Evolutionary conservation across 129 eudicot genomes (phyloP).

Genomic region (Sambucus nigra): DNA sequence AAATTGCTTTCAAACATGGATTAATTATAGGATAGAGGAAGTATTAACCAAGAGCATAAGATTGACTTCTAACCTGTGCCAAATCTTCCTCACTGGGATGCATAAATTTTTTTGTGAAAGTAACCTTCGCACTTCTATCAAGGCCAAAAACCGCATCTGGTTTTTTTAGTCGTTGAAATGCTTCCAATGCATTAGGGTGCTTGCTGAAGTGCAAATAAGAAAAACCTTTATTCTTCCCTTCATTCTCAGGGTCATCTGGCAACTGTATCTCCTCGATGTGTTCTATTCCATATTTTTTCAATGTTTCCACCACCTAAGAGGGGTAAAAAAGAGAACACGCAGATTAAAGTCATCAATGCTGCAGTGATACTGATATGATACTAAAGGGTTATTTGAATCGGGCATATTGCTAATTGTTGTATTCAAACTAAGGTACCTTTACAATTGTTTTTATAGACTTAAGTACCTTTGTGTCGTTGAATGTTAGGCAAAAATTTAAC

Average conservation of each 20-base stretch:
- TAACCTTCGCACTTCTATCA: constrained; percentile 36
- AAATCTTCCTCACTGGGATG: constrained; percentile 38
- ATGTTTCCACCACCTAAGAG: constrained; percentile 31
- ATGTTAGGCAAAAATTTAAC: too few relatives aligned
- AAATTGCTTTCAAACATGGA: too few relatives aligned
- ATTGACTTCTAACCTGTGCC: constrained; percentile 30
- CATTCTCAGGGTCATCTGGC: constrained; percentile 31
- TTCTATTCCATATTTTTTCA: constrained; percentile 34
- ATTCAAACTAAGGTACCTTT: too few relatives aligned
- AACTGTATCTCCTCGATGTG: constrained; percentile 38
- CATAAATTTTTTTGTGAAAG: constrained; percentile 36
- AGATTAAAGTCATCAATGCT: constrained; percentile 9
- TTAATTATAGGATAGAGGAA: too few relatives aligned
- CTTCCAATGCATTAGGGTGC: constrained; percentile 43
- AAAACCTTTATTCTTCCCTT: constrained; percentile 39
- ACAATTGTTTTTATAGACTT: too few relatives aligned
- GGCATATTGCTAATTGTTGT: too few relatives aligned
- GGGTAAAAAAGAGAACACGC: constrained; percentile 4
- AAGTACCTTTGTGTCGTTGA: too few relatives aligned
- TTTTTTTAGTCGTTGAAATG: constrained; percentile 34
- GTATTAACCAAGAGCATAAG: background rate
- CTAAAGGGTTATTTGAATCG: too few relatives aligned
- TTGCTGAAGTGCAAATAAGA: constrained; percentile 33
- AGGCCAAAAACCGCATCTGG: constrained; percentile 38
- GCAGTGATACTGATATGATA: too few relatives aligned